Percentiles rank a stretch among this genome's conserved stretches.
Conservation (phyloP, 108 stramenopile species). For the Fistulifera pelliculosa region DNA sequence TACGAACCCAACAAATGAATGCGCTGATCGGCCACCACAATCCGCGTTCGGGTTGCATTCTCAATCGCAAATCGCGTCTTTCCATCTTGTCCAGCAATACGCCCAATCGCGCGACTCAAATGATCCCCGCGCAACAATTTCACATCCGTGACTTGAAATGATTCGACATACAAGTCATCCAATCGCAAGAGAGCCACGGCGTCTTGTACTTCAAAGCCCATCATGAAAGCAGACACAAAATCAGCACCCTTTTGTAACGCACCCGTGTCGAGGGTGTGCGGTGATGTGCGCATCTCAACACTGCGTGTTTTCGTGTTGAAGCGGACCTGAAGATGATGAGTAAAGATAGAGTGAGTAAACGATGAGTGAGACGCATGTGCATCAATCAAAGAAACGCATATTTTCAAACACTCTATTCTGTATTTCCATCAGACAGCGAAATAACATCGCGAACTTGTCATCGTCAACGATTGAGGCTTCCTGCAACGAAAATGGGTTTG, state of each 20-base stretch:
- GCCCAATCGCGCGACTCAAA: constrained; percentile 94
- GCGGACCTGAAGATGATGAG: constrained; percentile 50
- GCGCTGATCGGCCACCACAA: constrained; percentile 94
- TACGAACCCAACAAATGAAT: constrained; percentile 95
- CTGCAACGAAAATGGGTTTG: constrained; percentile 38
- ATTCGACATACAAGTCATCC: constrained; percentile 97
- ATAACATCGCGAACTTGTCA: constrained; percentile 23
- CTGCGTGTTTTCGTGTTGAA: constrained; percentile 96
- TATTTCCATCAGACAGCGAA: constrained; percentile 47
- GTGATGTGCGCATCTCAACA: constrained; percentile 95
- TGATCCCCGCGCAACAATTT: constrained; percentile 95
- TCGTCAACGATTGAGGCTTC: constrained; percentile 43
- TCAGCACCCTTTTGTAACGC: constrained; percentile 95
- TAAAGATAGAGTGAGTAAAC: too few relatives aligned
- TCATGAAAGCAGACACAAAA: constrained; percentile 95
- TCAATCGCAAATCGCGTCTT: constrained; percentile 99
- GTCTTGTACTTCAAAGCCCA: constrained; percentile 69
- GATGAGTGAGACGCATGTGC: too few relatives aligned
- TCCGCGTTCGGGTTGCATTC: constrained; percentile 97
- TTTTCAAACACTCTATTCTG: constrained; percentile 1
- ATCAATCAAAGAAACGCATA: constrained; percentile 1
- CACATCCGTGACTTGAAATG: constrained; percentile 96
- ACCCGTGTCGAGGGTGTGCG: constrained; percentile 80
- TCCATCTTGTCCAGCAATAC: constrained; percentile 97
- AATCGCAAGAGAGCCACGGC: constrained; percentile 18